Evolutionary conservation across 2,329 filamentous ascomycete species (phyloP), one percentile per base, ranked within the genome.

Genomic region (Hawksworthiomyces lignivorus): DNA sequence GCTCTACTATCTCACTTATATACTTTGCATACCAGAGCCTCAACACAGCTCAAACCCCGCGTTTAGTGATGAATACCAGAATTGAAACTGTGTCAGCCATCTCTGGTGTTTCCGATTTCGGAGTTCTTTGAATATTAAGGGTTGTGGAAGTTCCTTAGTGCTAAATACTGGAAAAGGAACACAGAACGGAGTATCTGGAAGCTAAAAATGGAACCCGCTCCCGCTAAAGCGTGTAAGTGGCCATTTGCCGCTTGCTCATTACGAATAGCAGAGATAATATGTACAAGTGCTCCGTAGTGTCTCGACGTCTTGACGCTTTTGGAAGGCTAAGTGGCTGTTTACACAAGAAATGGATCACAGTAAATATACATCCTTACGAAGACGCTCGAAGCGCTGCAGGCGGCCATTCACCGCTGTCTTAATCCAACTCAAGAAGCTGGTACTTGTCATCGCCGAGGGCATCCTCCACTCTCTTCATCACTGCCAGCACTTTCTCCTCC

Each of bases 401-500:
- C 28, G 28, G 7, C 28, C 28, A 30, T 30, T 15, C 17, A 15
- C 17, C 14, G 7, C 14, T 30, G n/a, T 12, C 36, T 56, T 54
- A 70, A 39, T 72, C 68, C 44, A 73, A 51, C 19, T 72, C 68
- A 37, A 80, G 55, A 9, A 73, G 56, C 47, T 66, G 49, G 48
- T 77, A 79, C 53, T 64, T 73, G 18, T 73, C 64, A 8, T 72
- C 64, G 0, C 70, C 82, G 18, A 95, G 61, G 1, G 84, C 84
- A 47, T 80, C 73, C 61, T 95, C 87, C 3, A 95, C 71, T 41
- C 75, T 72, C 62, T 82, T 73, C 87, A 94, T 94, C 12, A 83
- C 71, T 0, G 82, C 78, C 37, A 95, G 63, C 0, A 94, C 86
- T 66, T 90, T 92, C 64, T 95, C 87, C 60, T 95, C 88, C 56